Base-by-base conservation (phyloP, 768 basidiomycete species). In the Steccherinum ochraceum region DNA sequence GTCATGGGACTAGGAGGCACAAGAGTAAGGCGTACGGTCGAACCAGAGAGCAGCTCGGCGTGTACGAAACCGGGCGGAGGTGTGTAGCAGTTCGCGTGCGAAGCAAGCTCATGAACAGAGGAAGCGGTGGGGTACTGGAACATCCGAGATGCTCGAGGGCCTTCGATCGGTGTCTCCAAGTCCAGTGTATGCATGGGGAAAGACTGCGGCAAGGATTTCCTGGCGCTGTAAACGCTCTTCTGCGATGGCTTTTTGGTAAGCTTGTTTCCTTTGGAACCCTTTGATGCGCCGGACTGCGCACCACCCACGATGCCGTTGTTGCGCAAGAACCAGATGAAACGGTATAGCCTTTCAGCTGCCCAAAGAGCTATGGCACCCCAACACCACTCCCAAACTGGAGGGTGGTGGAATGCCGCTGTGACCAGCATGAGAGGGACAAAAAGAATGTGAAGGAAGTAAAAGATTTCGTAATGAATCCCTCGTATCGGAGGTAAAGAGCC, bases 31-130 rank as follows among this genome's bases (percentile, higher is more conserved):
- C 88, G 81, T 16, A 90, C 66, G 3, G 83, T 86, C 2, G 76
- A 72, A 7, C 88, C 89, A 0, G 88, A 79, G 16, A 90, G 69
- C 5, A 89, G 68, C 55, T 86, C 81, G 1, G 78, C 81, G 43
- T 83, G 77, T 1, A 78, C 85, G 65, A 78, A 87, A 2, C 88
- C 88, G 10, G 74, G 69, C 0, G 87, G 86, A 11, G 85, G 80
- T 7, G 69, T 53, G 56, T 76, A 76, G 35, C 41, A n/a, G 7
- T 43, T 23, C 10, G 46, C 25, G 44, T 49, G 40, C 19, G 55
- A 41, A 12, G 25, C 55, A 7, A 23, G n/a, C 4, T n/a, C n/a
- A 43, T 19, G 7, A 10, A 43, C 41, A 10, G 41, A n/a, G 5
- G n/a, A 18, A 5, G 41, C 41, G 5, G 41, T 43, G 30, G 30